Base-by-base conservation (phyloP, 208 protist genomes). In the Crithidia fasciculata region DNA sequence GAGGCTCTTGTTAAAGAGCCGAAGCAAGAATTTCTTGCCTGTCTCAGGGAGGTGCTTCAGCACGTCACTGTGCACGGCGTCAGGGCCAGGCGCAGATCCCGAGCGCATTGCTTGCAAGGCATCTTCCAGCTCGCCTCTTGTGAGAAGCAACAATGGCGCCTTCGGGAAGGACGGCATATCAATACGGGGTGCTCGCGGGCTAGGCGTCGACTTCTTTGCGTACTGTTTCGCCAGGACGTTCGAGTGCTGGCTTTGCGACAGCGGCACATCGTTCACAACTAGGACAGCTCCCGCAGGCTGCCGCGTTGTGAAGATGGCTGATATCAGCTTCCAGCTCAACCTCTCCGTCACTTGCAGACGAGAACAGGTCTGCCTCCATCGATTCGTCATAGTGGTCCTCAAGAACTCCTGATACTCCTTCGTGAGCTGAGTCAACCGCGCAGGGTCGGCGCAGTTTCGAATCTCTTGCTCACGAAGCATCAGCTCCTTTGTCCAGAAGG, bases 1-100 rank as follows among this genome's bases (percentile, higher is more conserved):
- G 5, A 79, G 13, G 36, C 74, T 74, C 36, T 40, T n/a, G 44
- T 79, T 67, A 16, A 79, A 74, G 15, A 76, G 61, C n/a, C 19
- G 15, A 0, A 55, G 71, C n/a, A 76, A 18, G 16, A 69, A 18
- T 37, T 37, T 47, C 37, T 49, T 59, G 10, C 67, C 67, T 6
- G 0, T 62, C 13, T 19, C 7, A 16, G 54, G 40, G 8, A 66
- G 37, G n/a, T 59, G 36, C 15, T 13, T 19, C 6, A 72, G 28
- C 45, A 13, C 7, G 45, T 49, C 9, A 13, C 2, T 15, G 45
- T 15, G 12, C 7, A 49, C 12, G 7, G 9, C 45, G 45, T 49
- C 45, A 8, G 45, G 45, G 45, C 45, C 45, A 13, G 45, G 45
- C 7, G 45, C 45, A 15, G 45, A 8, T 15, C 9, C 7, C 45